Evolutionary conservation across 1,284 basidiomycete species (phyloP), one percentile per base, ranked within the genome.

Genomic region (Wallemia mellicola): DNA sequence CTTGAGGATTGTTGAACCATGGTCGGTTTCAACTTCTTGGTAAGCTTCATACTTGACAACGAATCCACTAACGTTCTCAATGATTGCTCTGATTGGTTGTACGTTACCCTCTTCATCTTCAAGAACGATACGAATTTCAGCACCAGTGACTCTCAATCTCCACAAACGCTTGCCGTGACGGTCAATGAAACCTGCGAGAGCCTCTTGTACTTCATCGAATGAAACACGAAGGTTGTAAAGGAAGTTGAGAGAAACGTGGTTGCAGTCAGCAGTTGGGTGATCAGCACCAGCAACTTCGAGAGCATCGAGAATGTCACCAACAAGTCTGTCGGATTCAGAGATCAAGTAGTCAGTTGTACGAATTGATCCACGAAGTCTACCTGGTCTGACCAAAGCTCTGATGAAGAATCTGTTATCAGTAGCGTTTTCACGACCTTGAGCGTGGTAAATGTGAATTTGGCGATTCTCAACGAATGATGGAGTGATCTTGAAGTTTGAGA

Each of bases 21-120:
- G 91, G 69, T 96, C 91, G 57, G 86, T 94, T 54, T 81, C 82
- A 66, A 96, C 87, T 74, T 99, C 94, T 72, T 96, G 89, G 74
- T 99, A 99, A n/a, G 85, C 86, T 68, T 92, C 86, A 75, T 83
- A 96, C 71, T 95, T 92, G 71, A 98, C 92, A 64, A 96, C 86
- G 73, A 98, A 96, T 57, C 92, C 92, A 54, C 91, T 94, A 59
- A 95, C 88, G 70, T 96, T 99, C 74, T 94, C 88, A 70, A 98
- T 92, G 69, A 96, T 82, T 66, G 91, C 91, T 54, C 94, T 87
- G 68, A 98, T 88, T 11, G 92, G 88, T 5, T 86, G 86, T 57
- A 86, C 81, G 66, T 89, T 89, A 64, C 89, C 88, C 64, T 92
- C 86, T 62, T 76, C 79, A 69, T 95, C 86, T 72, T 95, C 89